Evolutionary conservation across 2,329 filamentous ascomycete genomes (phyloP).

Genomic region (Anisogramma anomala): DNA sequence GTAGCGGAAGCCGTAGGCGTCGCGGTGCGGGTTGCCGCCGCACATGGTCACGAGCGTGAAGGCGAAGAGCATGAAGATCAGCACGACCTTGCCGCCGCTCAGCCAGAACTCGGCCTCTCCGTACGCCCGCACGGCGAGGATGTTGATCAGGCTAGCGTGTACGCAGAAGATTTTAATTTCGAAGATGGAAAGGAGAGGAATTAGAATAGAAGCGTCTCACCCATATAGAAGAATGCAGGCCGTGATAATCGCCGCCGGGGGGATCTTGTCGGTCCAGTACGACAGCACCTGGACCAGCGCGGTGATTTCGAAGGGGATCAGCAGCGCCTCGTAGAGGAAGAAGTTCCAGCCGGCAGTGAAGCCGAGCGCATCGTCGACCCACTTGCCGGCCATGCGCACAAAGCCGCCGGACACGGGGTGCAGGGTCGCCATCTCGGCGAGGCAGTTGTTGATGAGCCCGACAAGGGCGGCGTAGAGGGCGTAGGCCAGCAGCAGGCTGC

Average conservation of each 20-base stretch:
- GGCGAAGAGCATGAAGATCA: constrained; percentile 55
- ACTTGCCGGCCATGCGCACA: constrained; percentile 52
- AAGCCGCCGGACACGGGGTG: constrained; percentile 54
- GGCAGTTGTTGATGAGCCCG: constrained; percentile 51
- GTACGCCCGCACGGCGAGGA: constrained; percentile 54
- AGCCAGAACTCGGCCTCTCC: constrained; percentile 65
- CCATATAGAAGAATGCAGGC: constrained; percentile 44
- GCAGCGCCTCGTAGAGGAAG: constrained; percentile 30
- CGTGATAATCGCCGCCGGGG: constrained; percentile 39
- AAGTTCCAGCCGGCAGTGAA: constrained; percentile 40
- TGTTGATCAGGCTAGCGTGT: constrained; percentile 40
- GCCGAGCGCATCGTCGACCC: constrained; percentile 54
- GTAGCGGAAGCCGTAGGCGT: constrained; percentile 59
- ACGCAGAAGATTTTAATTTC: constrained; percentile 19
- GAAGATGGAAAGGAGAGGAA: too few relatives aligned
- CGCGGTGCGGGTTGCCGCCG: constrained; percentile 60
- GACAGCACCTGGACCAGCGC: constrained; percentile 30
- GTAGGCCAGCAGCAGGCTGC: constrained; percentile 47
- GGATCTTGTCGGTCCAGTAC: constrained; percentile 36
- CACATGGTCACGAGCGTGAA: constrained; percentile 76
- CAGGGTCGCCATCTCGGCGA: constrained; percentile 53
- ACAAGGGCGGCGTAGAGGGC: constrained; percentile 43
- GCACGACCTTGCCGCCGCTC: constrained; percentile 49
- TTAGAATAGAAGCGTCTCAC: constrained; percentile 29
- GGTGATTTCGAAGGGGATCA: constrained; percentile 31